These are phyloP conservation scores for Ogataea glucozyma DNA, from an alignment of 805 yeast genomes.

Conservation along the genomic window DNA sequence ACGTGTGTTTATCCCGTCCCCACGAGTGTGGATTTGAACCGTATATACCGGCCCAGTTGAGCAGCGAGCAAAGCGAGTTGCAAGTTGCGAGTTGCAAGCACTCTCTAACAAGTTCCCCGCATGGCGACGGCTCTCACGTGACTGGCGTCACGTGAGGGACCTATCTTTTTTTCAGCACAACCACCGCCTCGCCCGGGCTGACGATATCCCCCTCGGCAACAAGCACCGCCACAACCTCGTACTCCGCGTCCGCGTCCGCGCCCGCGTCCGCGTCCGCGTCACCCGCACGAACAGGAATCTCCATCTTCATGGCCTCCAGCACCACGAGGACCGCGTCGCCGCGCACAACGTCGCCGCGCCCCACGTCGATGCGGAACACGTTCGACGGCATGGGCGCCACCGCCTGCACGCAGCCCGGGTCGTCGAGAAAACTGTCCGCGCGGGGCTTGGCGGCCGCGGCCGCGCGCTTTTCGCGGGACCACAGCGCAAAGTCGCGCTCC, in stretches of 20 bases:
- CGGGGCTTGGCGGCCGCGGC: conserved; percentile 28
- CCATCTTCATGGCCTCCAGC: conserved; percentile 98
- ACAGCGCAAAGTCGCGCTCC: conserved; percentile 52
- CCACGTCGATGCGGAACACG: conserved; percentile 90
- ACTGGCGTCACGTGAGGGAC: no score
- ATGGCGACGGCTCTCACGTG: no score
- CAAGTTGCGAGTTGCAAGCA: no score
- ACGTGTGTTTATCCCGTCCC: no score
- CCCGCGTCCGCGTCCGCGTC: conserved; percentile 44
- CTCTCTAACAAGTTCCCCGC: no score
- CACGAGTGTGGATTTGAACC: no score
- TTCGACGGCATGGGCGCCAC: conserved; percentile 94
- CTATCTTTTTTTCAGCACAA: conserved; percentile 49
- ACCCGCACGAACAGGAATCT: conserved; percentile 61
- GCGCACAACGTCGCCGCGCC: conserved; percentile 67
- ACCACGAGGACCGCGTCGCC: conserved; percentile 79
- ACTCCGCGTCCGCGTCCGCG: conserved; percentile 65
- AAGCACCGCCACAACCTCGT: conserved; percentile 67
- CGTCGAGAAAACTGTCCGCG: conserved; percentile 26
- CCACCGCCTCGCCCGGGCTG: conserved; percentile 93
- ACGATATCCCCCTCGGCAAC: conserved; percentile 94
- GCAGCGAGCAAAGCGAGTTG: no score
- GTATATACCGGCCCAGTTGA: no score
- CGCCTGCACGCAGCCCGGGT: conserved; percentile 73
- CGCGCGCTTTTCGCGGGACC: conserved; percentile 47